These are phyloP conservation scores for Dichomitus squalens DNA, from an alignment of 1,284 basidiomycete genomes.

Conservation along the genomic window DNA sequence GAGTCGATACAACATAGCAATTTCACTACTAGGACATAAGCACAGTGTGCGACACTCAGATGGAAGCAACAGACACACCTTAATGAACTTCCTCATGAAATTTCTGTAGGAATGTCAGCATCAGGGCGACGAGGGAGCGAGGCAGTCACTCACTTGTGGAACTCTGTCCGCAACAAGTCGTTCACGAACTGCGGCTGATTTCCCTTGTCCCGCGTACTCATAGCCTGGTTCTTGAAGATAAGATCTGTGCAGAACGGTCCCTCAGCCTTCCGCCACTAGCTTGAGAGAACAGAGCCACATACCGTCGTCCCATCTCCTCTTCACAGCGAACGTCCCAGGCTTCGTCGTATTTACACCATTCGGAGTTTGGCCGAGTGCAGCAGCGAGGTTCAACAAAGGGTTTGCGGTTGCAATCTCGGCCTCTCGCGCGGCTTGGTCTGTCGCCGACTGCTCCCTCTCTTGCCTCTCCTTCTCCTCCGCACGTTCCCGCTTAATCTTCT, in stretches of 20 bases:
- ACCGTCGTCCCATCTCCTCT: slow-evolving; percentile 95
- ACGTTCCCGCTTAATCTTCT: slow-evolving; percentile 93
- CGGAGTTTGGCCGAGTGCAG: slow-evolving; percentile 76
- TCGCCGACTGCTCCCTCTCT: slow-evolving; percentile 74
- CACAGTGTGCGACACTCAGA: not conserved
- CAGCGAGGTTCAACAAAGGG: slow-evolving; percentile 86
- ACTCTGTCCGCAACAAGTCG: slow-evolving; percentile 89
- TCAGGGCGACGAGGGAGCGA: not conserved
- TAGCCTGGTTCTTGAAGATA: slow-evolving; percentile 97
- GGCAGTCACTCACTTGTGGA: slow-evolving; percentile 75
- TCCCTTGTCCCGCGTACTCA: slow-evolving; percentile 64
- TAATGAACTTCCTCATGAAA: slow-evolving; percentile 81
- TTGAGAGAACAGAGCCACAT: slow-evolving; percentile 22
- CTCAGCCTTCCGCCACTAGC: not conserved
- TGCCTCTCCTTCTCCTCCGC: slow-evolving; percentile 88
- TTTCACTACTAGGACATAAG: not conserved
- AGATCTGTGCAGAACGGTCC: slow-evolving; percentile 56
- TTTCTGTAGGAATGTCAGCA: slow-evolving; percentile 46
- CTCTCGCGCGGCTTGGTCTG: slow-evolving; percentile 71
- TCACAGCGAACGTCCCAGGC: slow-evolving; percentile 88
- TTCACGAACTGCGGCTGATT: slow-evolving; percentile 89
- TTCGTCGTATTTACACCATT: slow-evolving; percentile 71
- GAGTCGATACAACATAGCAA: not conserved
- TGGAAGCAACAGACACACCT: slow-evolving; percentile 42
- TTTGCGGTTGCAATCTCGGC: slow-evolving; percentile 85